Evolutionary conservation across 1,284 basidiomycete genomes (phyloP).

Genomic region (Lentinus polychrous): DNA sequence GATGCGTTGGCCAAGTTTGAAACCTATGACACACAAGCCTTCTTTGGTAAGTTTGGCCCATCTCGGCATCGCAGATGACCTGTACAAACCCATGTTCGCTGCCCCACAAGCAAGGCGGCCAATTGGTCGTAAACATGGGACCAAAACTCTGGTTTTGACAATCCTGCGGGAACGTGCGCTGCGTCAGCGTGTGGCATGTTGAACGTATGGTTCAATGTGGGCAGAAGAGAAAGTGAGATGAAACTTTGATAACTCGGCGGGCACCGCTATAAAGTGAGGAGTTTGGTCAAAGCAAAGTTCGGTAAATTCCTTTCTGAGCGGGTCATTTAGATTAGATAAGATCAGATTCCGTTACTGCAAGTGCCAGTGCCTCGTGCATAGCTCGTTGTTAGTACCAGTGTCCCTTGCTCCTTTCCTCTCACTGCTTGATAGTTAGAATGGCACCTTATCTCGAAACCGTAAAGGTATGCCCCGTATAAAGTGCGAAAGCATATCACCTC

Average conservation of each 20-base stretch:
- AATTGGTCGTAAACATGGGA: slow-evolving; percentile 63
- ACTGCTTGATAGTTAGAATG: slow-evolving; percentile 37
- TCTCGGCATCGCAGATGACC: neutral
- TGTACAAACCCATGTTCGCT: slow-evolving; percentile 65
- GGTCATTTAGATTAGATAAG: too few relatives aligned
- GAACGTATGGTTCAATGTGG: neutral
- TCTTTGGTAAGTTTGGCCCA: too few relatives aligned
- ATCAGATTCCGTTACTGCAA: neutral
- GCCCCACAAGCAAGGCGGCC: slow-evolving; percentile 51
- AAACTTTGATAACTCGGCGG: too few relatives aligned
- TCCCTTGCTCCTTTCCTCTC: slow-evolving; percentile 8
- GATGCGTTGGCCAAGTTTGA: slow-evolving; percentile 83
- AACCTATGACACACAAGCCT: slow-evolving; percentile 38
- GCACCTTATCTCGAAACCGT: slow-evolving; percentile 84
- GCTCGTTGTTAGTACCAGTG: too few relatives aligned
- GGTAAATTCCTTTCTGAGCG: too few relatives aligned
- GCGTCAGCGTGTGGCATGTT: slow-evolving; percentile 83
- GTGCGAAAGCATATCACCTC: neutral
- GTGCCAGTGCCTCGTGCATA: too few relatives aligned
- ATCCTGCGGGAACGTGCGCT: slow-evolving; percentile 59
- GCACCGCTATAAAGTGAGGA: too few relatives aligned
- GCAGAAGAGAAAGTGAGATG: neutral
- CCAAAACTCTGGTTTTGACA: slow-evolving; percentile 78
- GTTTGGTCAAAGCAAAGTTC: too few relatives aligned
- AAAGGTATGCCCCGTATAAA: slow-evolving; percentile 42